Evolutionary conservation across 768 basidiomycete genomes (phyloP).

Genomic region (Peribolospora kevripleyi): DNA sequence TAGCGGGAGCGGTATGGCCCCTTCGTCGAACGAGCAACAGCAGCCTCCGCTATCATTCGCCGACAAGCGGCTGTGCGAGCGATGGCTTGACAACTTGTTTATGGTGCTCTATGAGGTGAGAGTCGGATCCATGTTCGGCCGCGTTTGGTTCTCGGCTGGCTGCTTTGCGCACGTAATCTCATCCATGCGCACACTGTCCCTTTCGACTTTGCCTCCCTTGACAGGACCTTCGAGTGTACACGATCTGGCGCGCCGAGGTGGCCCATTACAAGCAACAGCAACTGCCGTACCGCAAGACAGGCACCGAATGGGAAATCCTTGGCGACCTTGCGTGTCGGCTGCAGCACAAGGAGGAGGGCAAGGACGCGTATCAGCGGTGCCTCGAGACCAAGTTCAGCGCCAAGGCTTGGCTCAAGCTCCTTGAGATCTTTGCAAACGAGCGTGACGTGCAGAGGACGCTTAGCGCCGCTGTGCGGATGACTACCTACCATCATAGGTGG

Average conservation of each 20-base stretch:
- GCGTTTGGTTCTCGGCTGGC: background rate
- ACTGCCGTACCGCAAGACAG: conserved; percentile 90
- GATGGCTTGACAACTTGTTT: conserved; percentile 94
- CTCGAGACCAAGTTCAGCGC: conserved; percentile 67
- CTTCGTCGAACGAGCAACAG: background rate
- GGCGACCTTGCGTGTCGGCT: conserved; percentile 81
- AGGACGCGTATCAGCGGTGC: conserved; percentile 89
- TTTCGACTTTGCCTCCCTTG: background rate
- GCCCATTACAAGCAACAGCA: conserved; percentile 98
- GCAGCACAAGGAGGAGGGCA: conserved; percentile 86
- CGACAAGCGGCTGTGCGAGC: conserved; percentile 85
- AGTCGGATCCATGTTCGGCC: background rate
- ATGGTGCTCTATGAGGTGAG: conserved; percentile 83
- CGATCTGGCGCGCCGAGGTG: conserved; percentile 93
- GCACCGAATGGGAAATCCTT: conserved; percentile 91
- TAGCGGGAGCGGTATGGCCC: conserved; percentile 10
- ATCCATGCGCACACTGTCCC: background rate
- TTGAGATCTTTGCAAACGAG: conserved; percentile 94
- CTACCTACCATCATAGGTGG: conserved; percentile 62
- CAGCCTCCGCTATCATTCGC: conserved; percentile 43
- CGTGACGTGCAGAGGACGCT: conserved; percentile 74
- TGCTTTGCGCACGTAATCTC: background rate
- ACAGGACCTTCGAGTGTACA: conserved; percentile 89
- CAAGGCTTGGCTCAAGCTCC: conserved; percentile 77
- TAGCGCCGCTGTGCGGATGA: conserved; percentile 75